phyloP scores from a whole-genome alignment of 768 basidiomycete species.

The Podaxis rugospora region DNA sequence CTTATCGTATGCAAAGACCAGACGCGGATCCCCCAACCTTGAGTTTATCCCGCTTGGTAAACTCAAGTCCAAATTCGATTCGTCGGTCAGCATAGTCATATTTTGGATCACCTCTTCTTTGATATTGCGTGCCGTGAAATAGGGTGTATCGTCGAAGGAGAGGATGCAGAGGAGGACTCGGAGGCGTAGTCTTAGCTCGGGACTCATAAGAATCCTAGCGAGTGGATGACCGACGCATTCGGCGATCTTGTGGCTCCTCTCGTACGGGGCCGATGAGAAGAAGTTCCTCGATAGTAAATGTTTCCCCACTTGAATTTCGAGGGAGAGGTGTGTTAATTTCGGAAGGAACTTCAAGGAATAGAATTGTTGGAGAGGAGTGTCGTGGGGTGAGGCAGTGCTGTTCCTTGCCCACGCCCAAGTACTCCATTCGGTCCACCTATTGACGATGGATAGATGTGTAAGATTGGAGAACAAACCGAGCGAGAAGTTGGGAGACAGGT shows the following conservation, averaged over 20 bases:
- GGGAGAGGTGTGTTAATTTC: conserved; percentile 12
- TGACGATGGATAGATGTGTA: conserved; percentile 35
- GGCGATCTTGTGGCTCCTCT: conserved; percentile 19
- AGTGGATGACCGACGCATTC: not conserved
- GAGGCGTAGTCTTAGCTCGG: conserved; percentile 21
- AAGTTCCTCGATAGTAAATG: not conserved
- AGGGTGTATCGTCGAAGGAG: conserved; percentile 24
- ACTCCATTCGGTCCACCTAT: conserved; percentile 40
- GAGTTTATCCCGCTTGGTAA: not conserved
- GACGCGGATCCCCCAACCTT: conserved; percentile 24
- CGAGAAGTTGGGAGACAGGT: conserved; percentile 15
- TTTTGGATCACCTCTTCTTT: conserved; percentile 9
- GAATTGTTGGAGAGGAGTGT: conserved; percentile 21
- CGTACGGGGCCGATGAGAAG: not conserved
- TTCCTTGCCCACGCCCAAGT: conserved; percentile 26
- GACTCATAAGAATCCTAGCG: conserved; percentile 11
- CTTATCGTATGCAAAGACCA: conserved; percentile 32
- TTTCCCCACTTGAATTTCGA: conserved; percentile 9
- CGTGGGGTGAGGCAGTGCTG: conserved; percentile 11
- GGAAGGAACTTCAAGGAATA: conserved; percentile 30
- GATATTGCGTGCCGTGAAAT: conserved; percentile 16
- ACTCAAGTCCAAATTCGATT: not conserved
- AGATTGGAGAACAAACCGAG: conserved; percentile 29
- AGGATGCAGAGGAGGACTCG: conserved; percentile 30
- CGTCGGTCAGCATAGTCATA: conserved; percentile 10